phyloP scores from a whole-genome alignment of 2,329 filamentous ascomycete genomes.

The Xylaria sp. region DNA sequence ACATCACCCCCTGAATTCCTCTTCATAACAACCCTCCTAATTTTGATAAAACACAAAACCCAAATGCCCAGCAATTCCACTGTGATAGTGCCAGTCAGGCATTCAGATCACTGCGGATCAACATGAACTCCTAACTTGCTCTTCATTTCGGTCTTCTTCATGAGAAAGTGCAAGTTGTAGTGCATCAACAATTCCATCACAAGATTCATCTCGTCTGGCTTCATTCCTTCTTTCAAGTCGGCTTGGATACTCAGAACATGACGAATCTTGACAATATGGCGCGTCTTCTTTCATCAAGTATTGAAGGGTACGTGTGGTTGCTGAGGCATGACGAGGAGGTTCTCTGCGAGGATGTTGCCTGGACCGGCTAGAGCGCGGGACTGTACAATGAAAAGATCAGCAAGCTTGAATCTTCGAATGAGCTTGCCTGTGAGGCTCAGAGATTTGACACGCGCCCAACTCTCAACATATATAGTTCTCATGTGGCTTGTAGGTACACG shows the following conservation, averaged over 20 bases:
- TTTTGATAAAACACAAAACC: neutral
- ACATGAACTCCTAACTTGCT: neutral
- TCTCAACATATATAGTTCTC: constrained; percentile 87
- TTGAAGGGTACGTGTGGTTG: constrained; percentile 17
- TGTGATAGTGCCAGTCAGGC: neutral
- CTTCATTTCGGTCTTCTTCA: neutral
- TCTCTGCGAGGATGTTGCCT: constrained; percentile 27
- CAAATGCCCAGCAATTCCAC: neutral
- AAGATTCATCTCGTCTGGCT: neutral
- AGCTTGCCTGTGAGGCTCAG: constrained; percentile 87
- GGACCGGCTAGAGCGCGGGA: constrained; percentile 15
- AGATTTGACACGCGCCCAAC: constrained; percentile 84
- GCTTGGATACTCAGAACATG: neutral
- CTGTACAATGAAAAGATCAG: constrained; percentile 40
- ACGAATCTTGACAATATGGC: neutral
- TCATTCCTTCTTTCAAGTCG: neutral
- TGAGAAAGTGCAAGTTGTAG: neutral
- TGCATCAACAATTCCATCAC: neutral
- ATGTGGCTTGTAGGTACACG: constrained; percentile 65
- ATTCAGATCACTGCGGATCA: constrained; percentile 9
- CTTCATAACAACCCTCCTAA: neutral
- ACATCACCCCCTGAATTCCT: neutral
- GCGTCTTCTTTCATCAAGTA: neutral
- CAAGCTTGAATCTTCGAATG: constrained; percentile 54
- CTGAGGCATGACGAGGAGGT: constrained; percentile 36